Evolutionary conservation across 2,329 filamentous ascomycete species (phyloP).

Genomic region (Fusarium incarnatum): DNA sequence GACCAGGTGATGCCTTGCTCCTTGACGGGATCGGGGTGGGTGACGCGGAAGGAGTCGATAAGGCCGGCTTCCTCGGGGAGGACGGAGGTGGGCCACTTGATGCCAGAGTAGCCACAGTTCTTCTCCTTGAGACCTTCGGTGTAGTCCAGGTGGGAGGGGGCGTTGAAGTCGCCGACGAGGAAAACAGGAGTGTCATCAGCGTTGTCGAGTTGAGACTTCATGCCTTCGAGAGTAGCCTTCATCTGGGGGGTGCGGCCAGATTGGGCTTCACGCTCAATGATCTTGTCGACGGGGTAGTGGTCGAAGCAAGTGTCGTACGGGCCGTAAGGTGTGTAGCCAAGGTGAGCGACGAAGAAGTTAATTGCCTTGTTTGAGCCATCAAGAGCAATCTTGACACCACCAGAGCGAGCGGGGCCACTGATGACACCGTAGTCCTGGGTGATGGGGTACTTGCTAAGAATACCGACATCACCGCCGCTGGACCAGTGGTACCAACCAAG

Average conservation of each 20-base stretch:
- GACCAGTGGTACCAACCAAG: constrained; percentile 56
- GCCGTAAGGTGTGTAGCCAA: constrained; percentile 55
- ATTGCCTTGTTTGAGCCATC: constrained; percentile 49
- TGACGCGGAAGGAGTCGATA: constrained; percentile 55
- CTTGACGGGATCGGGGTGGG: constrained; percentile 51
- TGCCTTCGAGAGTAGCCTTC: constrained; percentile 49
- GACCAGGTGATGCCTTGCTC: constrained; percentile 56
- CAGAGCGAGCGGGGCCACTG: constrained; percentile 33
- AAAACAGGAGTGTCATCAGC: constrained; percentile 52
- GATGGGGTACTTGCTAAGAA: constrained; percentile 57
- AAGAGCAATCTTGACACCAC: constrained; percentile 51
- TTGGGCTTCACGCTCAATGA: constrained; percentile 51
- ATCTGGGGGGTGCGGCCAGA: constrained; percentile 56
- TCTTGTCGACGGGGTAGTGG: constrained; percentile 48
- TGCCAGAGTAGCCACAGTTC: constrained; percentile 52
- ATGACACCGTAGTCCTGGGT: constrained; percentile 46
- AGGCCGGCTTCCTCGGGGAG: constrained; percentile 52
- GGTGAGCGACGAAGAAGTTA: constrained; percentile 53
- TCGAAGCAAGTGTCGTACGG: constrained; percentile 59
- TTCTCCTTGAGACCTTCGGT: constrained; percentile 48
- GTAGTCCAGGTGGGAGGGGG: constrained; percentile 59
- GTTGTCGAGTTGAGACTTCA: constrained; percentile 48
- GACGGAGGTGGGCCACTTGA: constrained; percentile 56
- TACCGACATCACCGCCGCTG: constrained; percentile 47
- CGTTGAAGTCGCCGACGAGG: constrained; percentile 57